These are phyloP conservation scores for Bullera alba DNA, from an alignment of 768 basidiomycete genomes.

Conservation along the genomic window DNA sequence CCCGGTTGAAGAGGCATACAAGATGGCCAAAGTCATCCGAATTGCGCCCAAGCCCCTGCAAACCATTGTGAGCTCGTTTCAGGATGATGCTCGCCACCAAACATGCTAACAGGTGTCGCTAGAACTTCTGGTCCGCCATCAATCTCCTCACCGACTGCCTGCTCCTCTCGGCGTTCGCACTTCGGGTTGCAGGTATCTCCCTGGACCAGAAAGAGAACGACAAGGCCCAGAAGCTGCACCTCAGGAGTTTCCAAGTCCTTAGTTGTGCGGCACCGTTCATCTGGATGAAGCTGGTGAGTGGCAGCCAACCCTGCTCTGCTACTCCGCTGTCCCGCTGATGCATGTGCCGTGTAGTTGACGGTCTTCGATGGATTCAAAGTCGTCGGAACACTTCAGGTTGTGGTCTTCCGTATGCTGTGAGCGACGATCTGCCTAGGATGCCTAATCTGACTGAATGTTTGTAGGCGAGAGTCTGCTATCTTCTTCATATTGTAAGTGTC, in stretches of 20 bases:
- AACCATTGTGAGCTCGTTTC: constrained; percentile 56
- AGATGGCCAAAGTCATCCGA: constrained; percentile 59
- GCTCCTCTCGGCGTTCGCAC: constrained; percentile 63
- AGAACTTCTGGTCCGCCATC: constrained; percentile 47
- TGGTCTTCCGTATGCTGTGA: constrained; percentile 76
- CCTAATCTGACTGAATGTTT: constrained; percentile 3
- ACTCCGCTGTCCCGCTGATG: constrained; percentile 2
- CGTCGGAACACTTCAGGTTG: constrained; percentile 89
- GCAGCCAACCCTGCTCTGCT: not conserved
- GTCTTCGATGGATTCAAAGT: constrained; percentile 42
- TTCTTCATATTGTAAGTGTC: constrained; percentile 66
- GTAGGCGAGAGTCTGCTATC: constrained; percentile 69
- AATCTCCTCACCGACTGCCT: constrained; percentile 67
- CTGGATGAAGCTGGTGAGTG: constrained; percentile 52
- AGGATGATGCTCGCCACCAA: constrained; percentile 50
- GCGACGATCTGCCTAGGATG: constrained; percentile 8
- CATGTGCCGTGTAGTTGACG: constrained; percentile 31
- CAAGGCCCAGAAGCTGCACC: constrained; percentile 43
- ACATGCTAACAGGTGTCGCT: not conserved
- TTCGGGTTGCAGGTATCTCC: constrained; percentile 60
- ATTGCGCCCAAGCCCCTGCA: constrained; percentile 59
- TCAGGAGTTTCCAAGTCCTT: constrained; percentile 78
- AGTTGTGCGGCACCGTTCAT: constrained; percentile 82
- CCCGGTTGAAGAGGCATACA: constrained; percentile 31
- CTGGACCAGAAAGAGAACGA: constrained; percentile 42